Evolutionary conservation across 1,284 basidiomycete genomes (phyloP).

Genomic region (Leccinum subrobustum): DNA sequence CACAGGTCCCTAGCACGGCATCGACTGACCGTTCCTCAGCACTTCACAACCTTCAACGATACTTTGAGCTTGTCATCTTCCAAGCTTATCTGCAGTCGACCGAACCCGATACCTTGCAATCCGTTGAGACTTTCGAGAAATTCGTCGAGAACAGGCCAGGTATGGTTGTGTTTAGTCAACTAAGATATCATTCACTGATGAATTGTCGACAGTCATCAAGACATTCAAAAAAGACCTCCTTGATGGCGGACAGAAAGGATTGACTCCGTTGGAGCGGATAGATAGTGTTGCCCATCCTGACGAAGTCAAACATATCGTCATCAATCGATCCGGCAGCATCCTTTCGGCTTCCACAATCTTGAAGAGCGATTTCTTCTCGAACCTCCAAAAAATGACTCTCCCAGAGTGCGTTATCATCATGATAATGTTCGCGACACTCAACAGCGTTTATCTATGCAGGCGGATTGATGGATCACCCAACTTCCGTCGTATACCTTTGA

Average conservation of each 20-base stretch:
- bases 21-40: conserved; percentile 42
- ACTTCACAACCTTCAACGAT: conserved; percentile 79
- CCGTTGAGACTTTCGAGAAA: conserved; percentile 76
- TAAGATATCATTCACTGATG: neutral
- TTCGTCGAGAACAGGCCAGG: conserved; percentile 84
- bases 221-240: conserved; percentile 95
- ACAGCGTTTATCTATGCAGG: conserved; percentile 39
- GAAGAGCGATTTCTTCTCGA: conserved; percentile 97
- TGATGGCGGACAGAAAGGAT: conserved; percentile 73
- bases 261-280: conserved; percentile 84
- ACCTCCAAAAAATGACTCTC: conserved; percentile 92
- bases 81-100: conserved; percentile 91
- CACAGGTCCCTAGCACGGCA: neutral
- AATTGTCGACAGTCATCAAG: conserved; percentile 70
- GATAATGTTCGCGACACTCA: conserved; percentile 2
- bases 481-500: conserved; percentile 79
- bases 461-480: conserved; percentile 93
- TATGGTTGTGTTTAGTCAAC: conserved; percentile 29
- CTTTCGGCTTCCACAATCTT: conserved; percentile 92
- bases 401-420: conserved; percentile 65
- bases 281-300: conserved; percentile 85
- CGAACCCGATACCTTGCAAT: conserved; percentile 76
- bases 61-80: conserved; percentile 93
- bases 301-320: conserved; percentile 84
- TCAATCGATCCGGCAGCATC: conserved; percentile 83